Conservation (phyloP, 306 rosid species). For the Citrullus amarus region DNA sequence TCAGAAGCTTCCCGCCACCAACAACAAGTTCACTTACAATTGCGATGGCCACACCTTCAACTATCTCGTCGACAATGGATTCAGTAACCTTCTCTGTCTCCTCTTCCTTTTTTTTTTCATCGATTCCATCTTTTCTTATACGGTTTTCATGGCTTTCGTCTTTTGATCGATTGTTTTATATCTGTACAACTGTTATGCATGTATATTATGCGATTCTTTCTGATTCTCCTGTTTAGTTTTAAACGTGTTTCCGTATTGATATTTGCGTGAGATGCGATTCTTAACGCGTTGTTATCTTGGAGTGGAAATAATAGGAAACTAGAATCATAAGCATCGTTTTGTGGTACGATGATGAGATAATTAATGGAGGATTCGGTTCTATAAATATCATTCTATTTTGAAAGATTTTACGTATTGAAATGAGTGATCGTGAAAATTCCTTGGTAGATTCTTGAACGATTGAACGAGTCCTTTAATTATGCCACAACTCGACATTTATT, state of each 20-base stretch:
- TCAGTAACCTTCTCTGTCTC: slow-evolving; percentile 41
- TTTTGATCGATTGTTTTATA: neutral
- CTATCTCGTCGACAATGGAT: slow-evolving; percentile 80
- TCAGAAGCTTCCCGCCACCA: slow-evolving; percentile 76
- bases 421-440: neutral
- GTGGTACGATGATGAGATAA: neutral
- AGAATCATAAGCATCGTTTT: neutral
- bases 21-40: slow-evolving; percentile 78
- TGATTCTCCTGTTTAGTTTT: neutral
- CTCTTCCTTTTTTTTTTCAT: neutral
- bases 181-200: neutral
- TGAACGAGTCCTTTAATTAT: neutral
- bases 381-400: neutral
- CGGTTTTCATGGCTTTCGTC: neutral
- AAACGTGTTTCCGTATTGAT: neutral
- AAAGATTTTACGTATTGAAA: neutral
- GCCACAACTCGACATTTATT: neutral
- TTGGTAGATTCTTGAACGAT: neutral
- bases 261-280: neutral
- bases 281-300: neutral
- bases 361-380: neutral
- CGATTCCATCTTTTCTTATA: neutral
- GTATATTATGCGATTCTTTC: neutral
- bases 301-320: neutral
- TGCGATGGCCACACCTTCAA: slow-evolving; percentile 95